Evolutionary conservation across 2,329 filamentous ascomycete species (phyloP), one percentile per base, ranked within the genome.

Genomic region (Paecilomyces niveus): DNA sequence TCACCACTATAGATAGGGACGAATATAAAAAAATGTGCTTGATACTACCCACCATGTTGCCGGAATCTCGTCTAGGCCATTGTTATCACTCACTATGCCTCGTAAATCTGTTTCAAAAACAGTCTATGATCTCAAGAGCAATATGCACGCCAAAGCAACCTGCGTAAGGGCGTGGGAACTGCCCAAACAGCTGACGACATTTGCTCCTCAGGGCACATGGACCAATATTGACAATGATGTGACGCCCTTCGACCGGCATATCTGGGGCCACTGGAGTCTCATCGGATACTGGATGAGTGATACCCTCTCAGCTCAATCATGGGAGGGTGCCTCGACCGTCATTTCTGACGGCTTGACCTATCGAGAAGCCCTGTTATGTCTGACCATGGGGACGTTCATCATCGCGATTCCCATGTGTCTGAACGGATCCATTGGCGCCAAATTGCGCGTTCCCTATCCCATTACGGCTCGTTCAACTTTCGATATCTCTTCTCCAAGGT

Each of bases 401-500:
- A 39, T 39, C 10, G 33, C 33, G 10, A 39, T 39, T 39, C 33
- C 33, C 33, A 39, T 39, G 33, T 39, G 33, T 15, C 45, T 63
- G 11, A 70, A 70, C 24, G 63, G 68, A 3, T 57, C 61, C 18
- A 61, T 63, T 29, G 70, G 56, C 10, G 69, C 69, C 26, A 62
- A 64, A 49, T 63, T 70, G 3, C 65, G 62, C 4, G 64, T 72
- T 52, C 68, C 69, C 53, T 72, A 68, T 35, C 68, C 70, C 1
- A 68, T 72, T 54, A 65, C 67, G 54, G 67, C 69, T 31, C 68
- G 71, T 8, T 64, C 71, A 26, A 67, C 67, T 1, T 75, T 73
- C 32, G 73, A 72, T 73, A 66, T 56, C 63, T 68, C 52, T 63
- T 70, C 22, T 63, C 68, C 2, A 66, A 70, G 52, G 69, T 71